phyloP scores from a whole-genome alignment of 306 rosid genomes.

The Leucaena leucocephala region DNA sequence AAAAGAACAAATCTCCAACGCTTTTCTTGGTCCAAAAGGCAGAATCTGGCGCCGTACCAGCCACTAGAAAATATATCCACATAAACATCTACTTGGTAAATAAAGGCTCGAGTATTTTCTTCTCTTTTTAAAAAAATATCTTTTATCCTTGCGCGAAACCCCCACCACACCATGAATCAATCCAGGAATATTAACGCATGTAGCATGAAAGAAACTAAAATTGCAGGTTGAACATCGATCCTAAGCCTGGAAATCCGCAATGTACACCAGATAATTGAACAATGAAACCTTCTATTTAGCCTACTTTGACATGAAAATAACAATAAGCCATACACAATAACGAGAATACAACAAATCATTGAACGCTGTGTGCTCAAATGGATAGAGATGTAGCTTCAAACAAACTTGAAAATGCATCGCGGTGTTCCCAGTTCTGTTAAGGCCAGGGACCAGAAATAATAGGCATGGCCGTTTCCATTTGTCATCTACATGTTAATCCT shows the following conservation, averaged over 20 bases:
- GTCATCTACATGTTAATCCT: conserved; percentile 59
- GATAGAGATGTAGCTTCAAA: conserved; percentile 20
- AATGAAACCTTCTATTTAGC: neutral
- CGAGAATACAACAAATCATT: neutral
- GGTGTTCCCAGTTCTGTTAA: conserved; percentile 13
- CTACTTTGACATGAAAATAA: neutral
- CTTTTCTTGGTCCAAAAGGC: neutral
- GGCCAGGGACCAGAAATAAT: conserved; percentile 2
- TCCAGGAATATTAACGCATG: neutral
- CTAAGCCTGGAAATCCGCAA: neutral
- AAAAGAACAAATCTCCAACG: neutral
- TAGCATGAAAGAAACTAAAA: neutral
- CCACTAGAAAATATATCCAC: neutral
- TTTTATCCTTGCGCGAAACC: neutral
- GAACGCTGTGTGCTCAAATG: conserved; percentile 7
- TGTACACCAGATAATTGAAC: neutral
- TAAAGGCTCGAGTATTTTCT: neutral
- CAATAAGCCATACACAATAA: neutral
- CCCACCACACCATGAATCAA: neutral
- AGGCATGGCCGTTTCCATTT: conserved; percentile 34
- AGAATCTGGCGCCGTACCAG: neutral
- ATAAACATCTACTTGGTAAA: neutral
- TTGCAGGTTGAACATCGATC: neutral
- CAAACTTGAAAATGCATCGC: conserved; percentile 22
- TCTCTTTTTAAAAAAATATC: neutral